Conservation (phyloP, 306 rosid species). For the Corylus heterophylla region DNA sequence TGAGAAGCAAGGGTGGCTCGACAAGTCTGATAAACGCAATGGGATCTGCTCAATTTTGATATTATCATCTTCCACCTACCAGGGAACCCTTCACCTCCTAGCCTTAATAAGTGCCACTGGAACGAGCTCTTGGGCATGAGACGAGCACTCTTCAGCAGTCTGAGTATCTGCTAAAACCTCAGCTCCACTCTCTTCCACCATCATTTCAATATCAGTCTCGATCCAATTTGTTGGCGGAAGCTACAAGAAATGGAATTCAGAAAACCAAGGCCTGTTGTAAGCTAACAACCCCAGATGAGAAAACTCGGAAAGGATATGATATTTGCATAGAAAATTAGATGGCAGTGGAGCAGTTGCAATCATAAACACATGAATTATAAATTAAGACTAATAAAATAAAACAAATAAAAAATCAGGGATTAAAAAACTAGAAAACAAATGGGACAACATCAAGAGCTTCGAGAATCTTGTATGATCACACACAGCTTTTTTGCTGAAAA, state of each 20-base stretch:
- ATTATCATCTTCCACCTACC: conserved; percentile 88
- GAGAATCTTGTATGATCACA: conserved; percentile 70
- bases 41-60: conserved; percentile 83
- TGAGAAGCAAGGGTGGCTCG: conserved; percentile 94
- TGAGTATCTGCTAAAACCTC: conserved; percentile 28
- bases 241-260: conserved; percentile 38
- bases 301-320: conserved; percentile 30
- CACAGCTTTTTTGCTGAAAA: conserved; percentile 46
- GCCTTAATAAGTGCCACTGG: conserved; percentile 68
- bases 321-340: conserved; percentile 34
- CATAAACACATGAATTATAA: conserved; percentile 47
- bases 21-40: conserved; percentile 67
- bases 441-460: conserved; percentile 52
- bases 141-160: conserved; percentile 71
- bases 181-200: conserved; percentile 61
- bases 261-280: conserved; percentile 44
- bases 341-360: conserved; percentile 65
- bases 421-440: conserved; percentile 25
- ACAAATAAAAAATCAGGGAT: conserved; percentile 8
- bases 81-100: conserved; percentile 67
- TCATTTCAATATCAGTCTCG: conserved; percentile 37
- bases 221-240: conserved; percentile 30
- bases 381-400: conserved; percentile 37
- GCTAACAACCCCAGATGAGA: conserved; percentile 34
- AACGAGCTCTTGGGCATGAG: conserved; percentile 63